Conservation (phyloP, 2,329 filamentous ascomycete genomes). For the Hypomyces rosellus region DNA sequence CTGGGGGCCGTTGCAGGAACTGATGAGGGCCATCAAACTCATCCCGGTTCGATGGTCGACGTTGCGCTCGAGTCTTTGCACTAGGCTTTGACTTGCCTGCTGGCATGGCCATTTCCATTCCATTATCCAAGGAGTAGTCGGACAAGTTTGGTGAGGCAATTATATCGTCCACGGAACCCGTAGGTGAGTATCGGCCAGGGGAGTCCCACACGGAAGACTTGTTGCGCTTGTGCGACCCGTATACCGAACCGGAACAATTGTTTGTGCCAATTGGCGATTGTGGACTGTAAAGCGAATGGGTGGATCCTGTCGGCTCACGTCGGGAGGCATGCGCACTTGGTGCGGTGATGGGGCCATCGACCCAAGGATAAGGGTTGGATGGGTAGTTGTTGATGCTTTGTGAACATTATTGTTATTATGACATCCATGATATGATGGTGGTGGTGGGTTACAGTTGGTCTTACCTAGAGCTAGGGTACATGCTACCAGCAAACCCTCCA, state of each 20-base stretch:
- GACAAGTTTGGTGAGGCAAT: slow-evolving; percentile 52
- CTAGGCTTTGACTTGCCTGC: slow-evolving; percentile 39
- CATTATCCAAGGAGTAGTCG: slow-evolving; percentile 54
- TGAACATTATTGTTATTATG: slow-evolving; percentile 27
- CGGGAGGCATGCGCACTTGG: slow-evolving; percentile 32
- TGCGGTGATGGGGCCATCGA: slow-evolving; percentile 15
- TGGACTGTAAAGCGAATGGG: slow-evolving; percentile 35
- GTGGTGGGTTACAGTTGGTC: slow-evolving; percentile 16
- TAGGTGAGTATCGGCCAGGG: slow-evolving; percentile 48
- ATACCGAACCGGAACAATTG: slow-evolving; percentile 18
- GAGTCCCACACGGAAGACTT: slow-evolving; percentile 40
- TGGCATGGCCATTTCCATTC: slow-evolving; percentile 33
- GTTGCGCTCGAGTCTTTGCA: slow-evolving; percentile 50
- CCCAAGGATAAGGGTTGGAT: slow-evolving; percentile 26
- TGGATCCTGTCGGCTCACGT: slow-evolving; percentile 33
- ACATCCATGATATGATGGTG: not conserved
- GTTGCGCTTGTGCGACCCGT: slow-evolving; percentile 11
- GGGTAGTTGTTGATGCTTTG: slow-evolving; percentile 41
- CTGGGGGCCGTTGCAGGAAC: slow-evolving; percentile 65
- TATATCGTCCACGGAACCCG: slow-evolving; percentile 53
- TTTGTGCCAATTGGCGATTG: slow-evolving; percentile 37
- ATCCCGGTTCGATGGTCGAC: slow-evolving; percentile 73
- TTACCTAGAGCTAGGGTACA: slow-evolving; percentile 35
- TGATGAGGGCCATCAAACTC: slow-evolving; percentile 87
- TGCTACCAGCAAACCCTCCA: slow-evolving; percentile 30